phyloP scores from a whole-genome alignment of 768 basidiomycete species.

The Boletellus ananiceps region DNA sequence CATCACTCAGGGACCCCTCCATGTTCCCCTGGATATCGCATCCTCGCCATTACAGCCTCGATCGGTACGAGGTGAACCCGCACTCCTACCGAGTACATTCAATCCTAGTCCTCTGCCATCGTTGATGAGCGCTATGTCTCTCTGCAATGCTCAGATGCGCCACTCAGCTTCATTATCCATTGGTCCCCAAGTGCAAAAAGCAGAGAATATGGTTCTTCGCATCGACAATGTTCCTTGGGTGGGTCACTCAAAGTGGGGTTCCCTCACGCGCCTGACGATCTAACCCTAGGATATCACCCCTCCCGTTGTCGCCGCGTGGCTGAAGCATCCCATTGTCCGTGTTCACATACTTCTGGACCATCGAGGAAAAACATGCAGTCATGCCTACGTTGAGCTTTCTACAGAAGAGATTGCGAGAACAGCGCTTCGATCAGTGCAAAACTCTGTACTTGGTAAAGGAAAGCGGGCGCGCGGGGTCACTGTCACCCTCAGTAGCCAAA shows the following conservation, averaged over 20 bases:
- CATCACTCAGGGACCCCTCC: slow-evolving; percentile 9
- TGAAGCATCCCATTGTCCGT: slow-evolving; percentile 57
- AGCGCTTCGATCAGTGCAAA: slow-evolving; percentile 53
- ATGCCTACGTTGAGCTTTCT: slow-evolving; percentile 75
- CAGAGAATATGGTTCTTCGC: slow-evolving; percentile 59
- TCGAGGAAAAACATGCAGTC: slow-evolving; percentile 80
- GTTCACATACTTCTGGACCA: slow-evolving; percentile 77
- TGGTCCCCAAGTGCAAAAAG: slow-evolving; percentile 10
- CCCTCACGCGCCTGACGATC: slow-evolving; percentile 3
- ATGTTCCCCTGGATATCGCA: slow-evolving; percentile 10
- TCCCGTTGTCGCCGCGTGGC: slow-evolving; percentile 60
- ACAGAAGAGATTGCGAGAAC: slow-evolving; percentile 58
- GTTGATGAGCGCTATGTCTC: slow-evolving; percentile 31
- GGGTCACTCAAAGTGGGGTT: slow-evolving; percentile 21
- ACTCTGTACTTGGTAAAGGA: slow-evolving; percentile 67
- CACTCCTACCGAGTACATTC: slow-evolving; percentile 27
- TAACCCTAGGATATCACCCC: slow-evolving; percentile 74
- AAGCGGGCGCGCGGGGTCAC: slow-evolving; percentile 80
- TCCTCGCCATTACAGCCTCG: slow-evolving; percentile 25
- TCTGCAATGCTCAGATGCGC: slow-evolving; percentile 21
- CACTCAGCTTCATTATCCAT: slow-evolving; percentile 12
- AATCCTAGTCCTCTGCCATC: slow-evolving; percentile 26
- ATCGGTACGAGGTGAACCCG: slow-evolving; percentile 22
- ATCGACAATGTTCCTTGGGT: slow-evolving; percentile 93
- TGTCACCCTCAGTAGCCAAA: slow-evolving; percentile 73